Base-by-base conservation (phyloP, 2,329 filamentous ascomycete species). In the Aspergillus niger region DNA sequence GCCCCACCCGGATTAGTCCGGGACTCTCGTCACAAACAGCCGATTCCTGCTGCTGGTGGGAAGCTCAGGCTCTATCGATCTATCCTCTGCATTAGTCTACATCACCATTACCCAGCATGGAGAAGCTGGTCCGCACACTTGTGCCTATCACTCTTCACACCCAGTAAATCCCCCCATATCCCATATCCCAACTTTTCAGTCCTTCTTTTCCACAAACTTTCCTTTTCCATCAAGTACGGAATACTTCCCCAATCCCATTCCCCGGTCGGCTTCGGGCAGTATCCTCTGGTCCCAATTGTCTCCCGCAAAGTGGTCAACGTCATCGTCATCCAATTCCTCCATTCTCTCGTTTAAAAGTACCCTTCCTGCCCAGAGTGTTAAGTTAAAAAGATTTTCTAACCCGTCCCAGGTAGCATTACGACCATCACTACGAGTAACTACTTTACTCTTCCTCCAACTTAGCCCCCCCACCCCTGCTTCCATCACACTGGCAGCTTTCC, bases 341-440 rank as follows among this genome's bases (percentile, higher is more conserved):
- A 43, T 17, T 49, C 44, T 15, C 24, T 50, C 47, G n/a, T 30
- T 50, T 50, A 50, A 50, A 50, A 50, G 47, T 50, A 50, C 47
- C 24, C 47, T 32, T 17, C 26, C 47, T 30, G 47, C 47, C 47
- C 47, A 50, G 26, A 50, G 7, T 10, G 26, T 30, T 8, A 50
- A 32, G 26, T 30, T 24, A 30, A 30, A 30, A 50, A 49, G 47
- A 30, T 17, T 32, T 50, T 50, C 47, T 30, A 32, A 30, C 47
- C 11, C 20, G 22, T 44, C 41, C 1, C 41, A 44, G 41, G 41
- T 30, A 50, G 32, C 11, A 36, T 13, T 36, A 36, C 32, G 32
- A 36, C 32, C 11, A 11, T 36, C 32, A 15, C 32, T 13, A 36
- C 32, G 32, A 13, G 32, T 15, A 32, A 36, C 11, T 36, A 32